Evolutionary conservation across 2,329 filamentous ascomycete species (phyloP), one percentile per base, ranked within the genome.

Genomic region (Alternaria triticina): DNA sequence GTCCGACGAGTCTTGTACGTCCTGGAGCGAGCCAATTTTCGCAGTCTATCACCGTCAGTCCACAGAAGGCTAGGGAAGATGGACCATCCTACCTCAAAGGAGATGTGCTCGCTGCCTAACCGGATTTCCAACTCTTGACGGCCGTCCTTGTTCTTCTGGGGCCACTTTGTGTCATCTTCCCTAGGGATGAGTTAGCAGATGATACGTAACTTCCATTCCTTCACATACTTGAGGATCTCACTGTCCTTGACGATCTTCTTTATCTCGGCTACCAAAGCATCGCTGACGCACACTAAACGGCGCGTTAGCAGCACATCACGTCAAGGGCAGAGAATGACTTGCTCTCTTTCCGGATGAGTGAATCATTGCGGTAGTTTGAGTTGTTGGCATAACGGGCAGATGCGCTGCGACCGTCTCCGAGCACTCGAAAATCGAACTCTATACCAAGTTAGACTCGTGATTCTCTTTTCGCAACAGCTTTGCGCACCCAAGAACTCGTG

Each of bases 311-410:
- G 10, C 25, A 40, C 40, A 11, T 43, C n/a, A 1, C 12, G 15
- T 6, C 6, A 8, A 33, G 45, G 25, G 12, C 22, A 23, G 62
- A 8, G 17, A 46, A 8, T 30, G 17, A 81, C 94, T 73, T 85
- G 97, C 96, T 99, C 85, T 99, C 96, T 94, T 99, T 99, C 70
- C 96, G 91, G 78, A 99, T 99, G 72, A 99, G 85, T 67, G 94
- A 97, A 80, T 99, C 96, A 82, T 99, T 99, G 77, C 96, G 90
- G 83, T 99, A 99, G 83, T 99, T 99, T 61, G 95, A 98, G 82
- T 99, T 99, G 86, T 99, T 99, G 69, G 96, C 96, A 83, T 99
- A 99, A 82, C 96, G 90, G 30, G 95, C 94, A 56, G 96, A 92
- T 8, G 96, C 96, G 78, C 94, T 97, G 65, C 93, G 89, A 55